Evolutionary conservation across 225 moss, liverwort and hornwort genomes (phyloP).

Genomic region (Asterella californica): DNA sequence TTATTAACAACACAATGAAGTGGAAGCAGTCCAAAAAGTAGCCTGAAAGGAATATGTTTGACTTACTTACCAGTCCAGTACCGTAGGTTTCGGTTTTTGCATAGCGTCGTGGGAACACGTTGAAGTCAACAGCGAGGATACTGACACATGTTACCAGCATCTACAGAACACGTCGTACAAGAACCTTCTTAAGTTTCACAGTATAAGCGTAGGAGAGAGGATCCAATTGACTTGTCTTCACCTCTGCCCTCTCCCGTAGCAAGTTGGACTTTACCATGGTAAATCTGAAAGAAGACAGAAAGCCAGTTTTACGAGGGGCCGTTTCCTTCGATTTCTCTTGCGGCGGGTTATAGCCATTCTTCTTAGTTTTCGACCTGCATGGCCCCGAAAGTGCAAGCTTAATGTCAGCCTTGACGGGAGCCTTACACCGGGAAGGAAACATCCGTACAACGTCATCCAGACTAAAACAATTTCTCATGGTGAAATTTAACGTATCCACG

Average conservation of each 20-base stretch:
- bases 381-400: not conserved
- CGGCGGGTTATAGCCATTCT: constrained; percentile 15
- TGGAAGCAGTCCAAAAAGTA: not conserved
- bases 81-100: constrained; percentile 95
- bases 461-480: too few species aligned
- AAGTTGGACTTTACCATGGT: constrained; percentile 55
- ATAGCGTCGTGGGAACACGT: constrained; percentile 82
- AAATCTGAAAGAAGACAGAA: constrained; percentile 83
- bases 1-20: not conserved
- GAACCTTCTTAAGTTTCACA: not conserved
- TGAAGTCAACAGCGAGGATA: constrained; percentile 88
- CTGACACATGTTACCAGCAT: constrained; percentile 91
- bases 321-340: constrained; percentile 20
- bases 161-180: constrained; percentile 35
- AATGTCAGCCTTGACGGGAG: not conserved
- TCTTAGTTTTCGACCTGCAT: constrained; percentile 43
- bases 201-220: not conserved
- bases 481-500: too few species aligned
- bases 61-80: constrained; percentile 67
- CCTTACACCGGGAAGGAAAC: not conserved
- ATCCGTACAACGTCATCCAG: too few species aligned
- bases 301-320: constrained; percentile 37
- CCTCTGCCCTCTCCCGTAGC: not conserved
- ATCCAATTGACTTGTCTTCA: too few species aligned
- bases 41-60: not conserved